A percentile compares a stretch with the other conserved stretches of the same genome.
Conservation (phyloP, 23 red algal genomes). For the Gracilaria vermiculophylla region DNA sequence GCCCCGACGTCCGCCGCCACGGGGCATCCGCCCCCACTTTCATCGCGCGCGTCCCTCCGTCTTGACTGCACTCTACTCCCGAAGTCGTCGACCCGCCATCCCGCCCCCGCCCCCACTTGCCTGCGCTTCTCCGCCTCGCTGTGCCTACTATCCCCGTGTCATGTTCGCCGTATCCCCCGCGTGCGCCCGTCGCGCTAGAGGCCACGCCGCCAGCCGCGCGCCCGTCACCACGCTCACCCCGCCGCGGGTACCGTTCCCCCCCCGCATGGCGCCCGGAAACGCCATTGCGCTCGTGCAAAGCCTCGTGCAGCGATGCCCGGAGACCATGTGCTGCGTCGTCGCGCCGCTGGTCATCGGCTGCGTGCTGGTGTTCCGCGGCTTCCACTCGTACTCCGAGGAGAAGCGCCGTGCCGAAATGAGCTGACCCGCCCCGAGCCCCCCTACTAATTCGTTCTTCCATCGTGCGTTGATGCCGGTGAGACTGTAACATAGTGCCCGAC, state of each 20-base stretch:
- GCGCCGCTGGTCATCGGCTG: slow-evolving; percentile 13
- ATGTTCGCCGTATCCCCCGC: background rate
- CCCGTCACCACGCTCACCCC: slow-evolving; percentile 1
- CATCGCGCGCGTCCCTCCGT: no score
- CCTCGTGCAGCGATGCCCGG: background rate
- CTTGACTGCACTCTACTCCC: no score
- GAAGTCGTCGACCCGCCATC: no score
- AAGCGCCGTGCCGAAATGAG: background rate
- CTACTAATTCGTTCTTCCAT: background rate
- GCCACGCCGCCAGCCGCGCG: background rate
- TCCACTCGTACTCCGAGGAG: slow-evolving; percentile 19
- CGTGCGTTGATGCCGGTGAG: background rate
- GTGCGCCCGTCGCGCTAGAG: background rate
- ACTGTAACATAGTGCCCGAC: no score
- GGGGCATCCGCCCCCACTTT: no score
- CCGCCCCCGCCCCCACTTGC: no score
- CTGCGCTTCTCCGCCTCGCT: background rate
- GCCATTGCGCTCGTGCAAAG: background rate
- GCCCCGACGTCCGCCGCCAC: no score
- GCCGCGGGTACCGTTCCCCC: background rate
- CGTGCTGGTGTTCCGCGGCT: slow-evolving; percentile 2
- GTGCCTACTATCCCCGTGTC: background rate
- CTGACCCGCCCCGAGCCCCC: background rate
- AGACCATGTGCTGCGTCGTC: slow-evolving; percentile 25
- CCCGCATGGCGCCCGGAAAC: background rate